A percentile compares a stretch with the other conserved stretches of the same genome.
phyloP scores from a whole-genome alignment of 306 rosid species.

The Dalbergia cultrata region DNA sequence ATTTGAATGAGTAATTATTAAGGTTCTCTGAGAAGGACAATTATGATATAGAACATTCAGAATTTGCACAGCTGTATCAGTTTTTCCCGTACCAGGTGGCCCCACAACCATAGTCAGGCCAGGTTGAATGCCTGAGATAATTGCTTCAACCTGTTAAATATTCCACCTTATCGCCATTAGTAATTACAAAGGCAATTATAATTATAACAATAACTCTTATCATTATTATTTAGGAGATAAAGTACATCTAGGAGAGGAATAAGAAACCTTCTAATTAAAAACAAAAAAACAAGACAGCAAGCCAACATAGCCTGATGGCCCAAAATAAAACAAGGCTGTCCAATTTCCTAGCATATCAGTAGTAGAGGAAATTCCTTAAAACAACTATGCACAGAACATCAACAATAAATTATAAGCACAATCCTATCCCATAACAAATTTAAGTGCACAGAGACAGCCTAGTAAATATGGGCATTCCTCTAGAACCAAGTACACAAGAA shows the following conservation, averaged over 20 bases:
- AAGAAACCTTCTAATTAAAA: background rate
- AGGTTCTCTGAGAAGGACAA: slow-evolving; percentile 96
- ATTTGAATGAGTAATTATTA: slow-evolving; percentile 95
- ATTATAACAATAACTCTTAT: background rate
- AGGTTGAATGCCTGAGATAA: slow-evolving; percentile 95
- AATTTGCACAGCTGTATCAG: slow-evolving; percentile 98
- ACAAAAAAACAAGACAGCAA: slow-evolving; percentile 31
- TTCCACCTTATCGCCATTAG: slow-evolving; percentile 11
- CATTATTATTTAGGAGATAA: background rate
- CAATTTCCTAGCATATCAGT: background rate
- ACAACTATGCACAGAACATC: slow-evolving; percentile 22
- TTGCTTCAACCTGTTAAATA: slow-evolving; percentile 78
- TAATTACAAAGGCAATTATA: slow-evolving; percentile 5
- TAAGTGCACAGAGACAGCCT: slow-evolving; percentile 7
- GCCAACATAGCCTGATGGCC: slow-evolving; percentile 5
- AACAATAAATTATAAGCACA: slow-evolving; percentile 17
- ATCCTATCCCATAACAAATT: slow-evolving; percentile 18
- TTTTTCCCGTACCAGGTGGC: slow-evolving; percentile 99
- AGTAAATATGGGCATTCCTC: slow-evolving; percentile 2
- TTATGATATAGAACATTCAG: slow-evolving; percentile 96
- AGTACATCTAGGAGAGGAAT: slow-evolving; percentile 5
- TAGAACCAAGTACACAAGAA: slow-evolving; percentile 38
- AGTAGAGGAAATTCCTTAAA: slow-evolving; percentile 9
- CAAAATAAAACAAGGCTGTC: slow-evolving; percentile 1
- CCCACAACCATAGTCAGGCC: slow-evolving; percentile 99